Percentiles rank a stretch among this genome's conserved stretches.
phyloP scores from a whole-genome alignment of 495 filamentous ascomycete species.

The Annulohypoxylon nitens region DNA sequence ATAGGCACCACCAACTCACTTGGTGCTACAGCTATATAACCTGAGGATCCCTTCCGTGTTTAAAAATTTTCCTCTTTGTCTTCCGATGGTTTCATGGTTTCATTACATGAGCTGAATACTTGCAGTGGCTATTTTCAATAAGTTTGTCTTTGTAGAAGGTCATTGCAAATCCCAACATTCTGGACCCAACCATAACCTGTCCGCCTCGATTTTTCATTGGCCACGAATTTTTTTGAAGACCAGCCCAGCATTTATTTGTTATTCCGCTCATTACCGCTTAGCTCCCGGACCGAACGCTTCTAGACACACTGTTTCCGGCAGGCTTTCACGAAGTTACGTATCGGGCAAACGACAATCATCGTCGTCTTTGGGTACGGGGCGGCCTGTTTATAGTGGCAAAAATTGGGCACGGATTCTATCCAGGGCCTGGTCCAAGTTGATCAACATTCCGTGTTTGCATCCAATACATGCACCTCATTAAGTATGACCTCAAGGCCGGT shows the following conservation, averaged over 20 bases:
- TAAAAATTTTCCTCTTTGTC: conserved; percentile 11
- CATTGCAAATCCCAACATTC: conserved; percentile 43
- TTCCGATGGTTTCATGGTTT: conserved; percentile 42
- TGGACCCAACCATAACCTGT: conserved; percentile 26
- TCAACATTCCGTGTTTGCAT: conserved; percentile 36
- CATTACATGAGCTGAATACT: conserved; percentile 37
- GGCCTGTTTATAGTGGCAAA: conserved; percentile 37
- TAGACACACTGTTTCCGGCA: conserved; percentile 25
- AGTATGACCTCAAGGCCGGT: conserved; percentile 39
- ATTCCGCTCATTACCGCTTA: conserved; percentile 31
- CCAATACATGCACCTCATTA: conserved; percentile 36
- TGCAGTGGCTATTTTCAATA: conserved; percentile 30
- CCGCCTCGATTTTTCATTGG: conserved; percentile 43
- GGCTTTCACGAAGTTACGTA: conserved; percentile 27
- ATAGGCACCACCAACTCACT: conserved; percentile 15
- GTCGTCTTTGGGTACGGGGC: conserved; percentile 29
- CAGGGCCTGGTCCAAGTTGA: conserved; percentile 21
- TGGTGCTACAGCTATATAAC: conserved; percentile 42
- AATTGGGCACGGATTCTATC: conserved; percentile 37
- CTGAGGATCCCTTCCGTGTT: conserved; percentile 28
- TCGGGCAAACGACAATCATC: conserved; percentile 31
- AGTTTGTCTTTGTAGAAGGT: conserved; percentile 33
- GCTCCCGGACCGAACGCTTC: conserved; percentile 30
- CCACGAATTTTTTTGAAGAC: not conserved
- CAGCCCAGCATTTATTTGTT: conserved; percentile 25